Evolutionary conservation across 148 eudicot genomes (phyloP), one percentile per base, ranked within the genome.

Genomic region (Arbutus unedo): DNA sequence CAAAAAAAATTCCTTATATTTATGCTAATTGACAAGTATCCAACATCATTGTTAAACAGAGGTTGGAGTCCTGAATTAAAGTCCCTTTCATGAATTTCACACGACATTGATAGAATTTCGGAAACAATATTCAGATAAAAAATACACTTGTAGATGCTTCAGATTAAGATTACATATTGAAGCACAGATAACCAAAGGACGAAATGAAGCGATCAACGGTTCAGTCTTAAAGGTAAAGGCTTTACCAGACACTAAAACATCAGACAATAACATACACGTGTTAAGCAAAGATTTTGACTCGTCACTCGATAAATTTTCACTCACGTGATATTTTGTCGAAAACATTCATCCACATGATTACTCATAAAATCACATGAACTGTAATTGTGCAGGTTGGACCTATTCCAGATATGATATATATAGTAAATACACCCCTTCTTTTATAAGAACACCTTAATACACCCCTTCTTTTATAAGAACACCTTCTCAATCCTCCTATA

Each of bases 1-100:
- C 85, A 82, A 74, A 51, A 81, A 73, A 86, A 73, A 43, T 38
- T 79, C 81, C 78, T 80, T 79, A 62, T 76, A 73, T 45, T 41
- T 44, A 45, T 51, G 79, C 45, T 79, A 75, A 82, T 80, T 45
- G 43, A 79, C 54, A 77, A 71, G 49, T 67, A 76, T 80, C 9
- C 55, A 72, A 57, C 31, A 60, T 66, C 10, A 31, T 25, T 66
- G 71, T 66, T 66, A 66, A 66, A 25, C 23, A 0, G 16, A 25
- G 44, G 31, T 31, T 66, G 71, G 44, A 66, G 44, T 25, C 44
- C 43, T 4, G 44, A 15, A 25, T 25, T 25, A 66, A 66, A 66
- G 31, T 31, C 31, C 71, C 31, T 66, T 19, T 25, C 71, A 25
- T 31, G 71, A 25, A 31, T 43, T 66, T 31, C 13, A 16, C 11